Evolutionary conservation across 441 rosid species (phyloP).

Genomic region (Oxalis stricta): DNA sequence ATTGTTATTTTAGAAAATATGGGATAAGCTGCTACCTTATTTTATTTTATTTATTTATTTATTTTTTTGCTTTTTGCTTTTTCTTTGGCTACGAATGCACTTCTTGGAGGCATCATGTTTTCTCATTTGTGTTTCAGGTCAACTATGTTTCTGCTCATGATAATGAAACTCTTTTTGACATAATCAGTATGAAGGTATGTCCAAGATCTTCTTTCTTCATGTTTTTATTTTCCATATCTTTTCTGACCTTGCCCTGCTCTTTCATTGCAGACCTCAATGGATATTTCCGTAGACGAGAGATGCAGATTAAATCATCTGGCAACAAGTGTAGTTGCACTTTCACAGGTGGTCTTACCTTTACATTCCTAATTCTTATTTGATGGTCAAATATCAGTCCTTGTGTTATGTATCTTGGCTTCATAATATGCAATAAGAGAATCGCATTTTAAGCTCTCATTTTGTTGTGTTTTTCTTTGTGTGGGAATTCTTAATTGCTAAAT

Average conservation of each 20-base stretch:
- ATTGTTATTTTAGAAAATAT: background rate
- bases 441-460: too few relatives aligned
- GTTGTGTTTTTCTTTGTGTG: background rate
- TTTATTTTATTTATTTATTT: too few relatives aligned
- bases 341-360: too few relatives aligned
- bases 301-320: conserved; percentile 87
- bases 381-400: background rate
- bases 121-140: conserved; percentile 37
- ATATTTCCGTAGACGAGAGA: conserved; percentile 64
- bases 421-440: too few relatives aligned
- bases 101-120: conserved; percentile 5
- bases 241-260: conserved; percentile 11
- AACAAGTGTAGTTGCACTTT: conserved; percentile 59
- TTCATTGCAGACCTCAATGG: conserved; percentile 53
- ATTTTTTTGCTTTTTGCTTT: too few relatives aligned
- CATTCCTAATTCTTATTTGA: too few relatives aligned
- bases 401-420: too few relatives aligned
- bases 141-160: conserved; percentile 98
- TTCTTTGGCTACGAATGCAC: background rate
- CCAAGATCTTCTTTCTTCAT: conserved; percentile 1
- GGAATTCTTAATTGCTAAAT: background rate
- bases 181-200: conserved; percentile 75
- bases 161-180: conserved; percentile 92
- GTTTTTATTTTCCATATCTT: conserved; percentile 1
- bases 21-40: background rate